Base-by-base conservation (phyloP, 2,329 filamentous ascomycete genomes). In the Hawksworthiomyces lignivorus region DNA sequence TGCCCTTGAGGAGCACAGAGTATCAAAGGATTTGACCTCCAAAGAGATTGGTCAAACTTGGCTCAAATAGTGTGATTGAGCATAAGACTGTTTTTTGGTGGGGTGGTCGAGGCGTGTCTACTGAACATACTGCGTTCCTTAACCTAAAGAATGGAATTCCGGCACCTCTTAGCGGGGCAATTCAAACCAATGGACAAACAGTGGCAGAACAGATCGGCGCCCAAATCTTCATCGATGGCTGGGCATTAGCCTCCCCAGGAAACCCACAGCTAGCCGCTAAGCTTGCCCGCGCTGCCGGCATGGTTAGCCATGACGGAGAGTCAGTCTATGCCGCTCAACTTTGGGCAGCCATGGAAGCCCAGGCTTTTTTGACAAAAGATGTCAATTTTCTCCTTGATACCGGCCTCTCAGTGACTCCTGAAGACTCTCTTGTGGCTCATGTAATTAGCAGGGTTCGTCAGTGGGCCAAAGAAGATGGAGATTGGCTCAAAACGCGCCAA, bases 261-360 rank as follows among this genome's bases (percentile, higher is more conserved):
- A 48, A 58, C 17, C 59, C 61, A 6, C 40, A 26, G 0, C 37
- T 59, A 7, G 62, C 62, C 0, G 55, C 58, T 3, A 46, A 44
- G 14, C 45, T 65, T 8, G 62, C 62, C 0, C 44, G 51, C 11
- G 52, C 52, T 4, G 62, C 62, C 2, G 62, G 48, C 2, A 44
- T 45, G 2, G 62, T 65, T 2, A 63, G 60, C 43, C 62, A 65
- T 37, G 62, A 64, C 43, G 61, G 62, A 8, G 60, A 60, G 19
- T 49, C 61, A 0, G 59, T 65, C 1, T 45, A 60, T 38, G 62
- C 62, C 2, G 62, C 62, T 2, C 51, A 51, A 48, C 44, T 64
- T 6, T 65, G 61, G 61, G 62, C 62, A 3, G 61, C 57, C 7
- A 62, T 63, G 60, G 62, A 64, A 41, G 57, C 62, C 2, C 58